These are phyloP conservation scores for Amanita thiersii DNA, from an alignment of 768 basidiomycete genomes.

Conservation along the genomic window DNA sequence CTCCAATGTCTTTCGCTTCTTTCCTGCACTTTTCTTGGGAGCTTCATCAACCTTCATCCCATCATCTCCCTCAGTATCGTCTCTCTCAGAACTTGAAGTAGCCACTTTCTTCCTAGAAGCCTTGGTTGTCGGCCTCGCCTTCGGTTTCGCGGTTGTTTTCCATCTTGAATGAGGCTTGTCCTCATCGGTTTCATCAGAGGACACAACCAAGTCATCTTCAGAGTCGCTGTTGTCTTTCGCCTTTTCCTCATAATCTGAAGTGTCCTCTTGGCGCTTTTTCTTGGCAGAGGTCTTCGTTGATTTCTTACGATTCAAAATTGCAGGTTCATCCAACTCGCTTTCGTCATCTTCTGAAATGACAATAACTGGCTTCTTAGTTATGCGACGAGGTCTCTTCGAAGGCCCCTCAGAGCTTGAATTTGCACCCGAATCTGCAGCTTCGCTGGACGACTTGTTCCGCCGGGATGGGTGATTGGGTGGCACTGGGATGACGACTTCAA, in stretches of 20 bases:
- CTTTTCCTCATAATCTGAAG: constrained; percentile 31
- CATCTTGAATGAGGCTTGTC: constrained; percentile 15
- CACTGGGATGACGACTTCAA: constrained; percentile 52
- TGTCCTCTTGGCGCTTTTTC: constrained; percentile 13
- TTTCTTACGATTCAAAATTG: constrained; percentile 17
- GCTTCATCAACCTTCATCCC: constrained; percentile 12
- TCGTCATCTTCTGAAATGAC: constrained; percentile 48
- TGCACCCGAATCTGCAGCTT: constrained; percentile 22
- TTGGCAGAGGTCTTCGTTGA: constrained; percentile 22
- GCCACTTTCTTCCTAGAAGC: constrained; percentile 10
- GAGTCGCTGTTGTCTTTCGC: constrained; percentile 25
- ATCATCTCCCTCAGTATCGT: constrained; percentile 17
- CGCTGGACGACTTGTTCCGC: constrained; percentile 16
- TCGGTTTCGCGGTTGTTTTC: constrained; percentile 21
- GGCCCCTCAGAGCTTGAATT: constrained; percentile 30
- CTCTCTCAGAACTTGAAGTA: constrained; percentile 18
- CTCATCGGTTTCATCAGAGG: constrained; percentile 26
- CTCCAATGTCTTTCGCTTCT: constrained; percentile 9
- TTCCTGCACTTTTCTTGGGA: neutral
- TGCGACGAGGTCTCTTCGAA: constrained; percentile 31
- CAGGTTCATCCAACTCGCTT: constrained; percentile 19
- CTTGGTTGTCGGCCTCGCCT: constrained; percentile 9
- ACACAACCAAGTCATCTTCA: constrained; percentile 21
- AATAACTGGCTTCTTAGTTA: constrained; percentile 29
- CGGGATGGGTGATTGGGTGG: constrained; percentile 15